phyloP scores from a whole-genome alignment of 1,284 basidiomycete species.

The Ganoderma sinense region DNA sequence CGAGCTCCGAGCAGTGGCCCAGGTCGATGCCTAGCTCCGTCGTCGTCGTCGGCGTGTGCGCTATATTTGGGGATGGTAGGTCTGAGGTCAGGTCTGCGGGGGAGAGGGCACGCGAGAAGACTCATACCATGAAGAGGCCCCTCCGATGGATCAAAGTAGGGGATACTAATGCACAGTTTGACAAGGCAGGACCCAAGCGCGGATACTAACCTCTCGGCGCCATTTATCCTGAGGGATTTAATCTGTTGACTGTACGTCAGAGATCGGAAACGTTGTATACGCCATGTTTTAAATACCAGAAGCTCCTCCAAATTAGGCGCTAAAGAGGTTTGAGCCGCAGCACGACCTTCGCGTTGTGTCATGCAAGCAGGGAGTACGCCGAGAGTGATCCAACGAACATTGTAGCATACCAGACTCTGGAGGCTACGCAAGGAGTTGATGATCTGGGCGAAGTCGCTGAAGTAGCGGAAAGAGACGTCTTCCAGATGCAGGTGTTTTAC shows the following conservation, averaged over 20 bases:
- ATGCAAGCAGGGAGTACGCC: not conserved
- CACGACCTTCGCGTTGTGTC: not conserved
- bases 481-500: not conserved
- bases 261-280: not conserved
- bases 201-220: not conserved
- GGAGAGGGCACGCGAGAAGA: no score
- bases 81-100: no score
- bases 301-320: not conserved
- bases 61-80: not conserved
- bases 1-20: not conserved
- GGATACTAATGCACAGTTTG: not conserved
- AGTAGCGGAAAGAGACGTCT: not conserved
- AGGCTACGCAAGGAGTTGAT: not conserved
- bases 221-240: not conserved
- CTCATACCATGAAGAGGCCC: not conserved
- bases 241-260: no score
- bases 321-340: not conserved
- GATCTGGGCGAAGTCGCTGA: not conserved
- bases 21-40: not conserved
- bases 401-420: not conserved
- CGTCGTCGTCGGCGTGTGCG: not conserved
- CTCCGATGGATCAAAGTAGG: not conserved
- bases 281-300: no score
- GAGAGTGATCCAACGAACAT: not conserved
- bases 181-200: not conserved